Base-by-base conservation (phyloP, 495 filamentous ascomycete species). In the Xylaria flabelliformis region DNA sequence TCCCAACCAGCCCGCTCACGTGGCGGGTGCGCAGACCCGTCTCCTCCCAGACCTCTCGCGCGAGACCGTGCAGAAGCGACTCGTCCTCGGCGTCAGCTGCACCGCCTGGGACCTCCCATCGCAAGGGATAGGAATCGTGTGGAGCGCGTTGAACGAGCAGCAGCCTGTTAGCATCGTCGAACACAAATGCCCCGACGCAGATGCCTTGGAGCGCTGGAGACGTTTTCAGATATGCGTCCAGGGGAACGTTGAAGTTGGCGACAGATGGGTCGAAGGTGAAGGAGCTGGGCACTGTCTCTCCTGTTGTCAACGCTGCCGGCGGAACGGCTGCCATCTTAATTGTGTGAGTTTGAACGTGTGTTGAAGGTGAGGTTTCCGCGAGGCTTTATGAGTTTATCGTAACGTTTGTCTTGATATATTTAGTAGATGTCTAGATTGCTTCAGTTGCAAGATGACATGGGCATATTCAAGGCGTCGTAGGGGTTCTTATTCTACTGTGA, bases 101-200 rank as follows among this genome's bases (percentile, higher is more conserved):
- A 36, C 88, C 88, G 51, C 88, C 88, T 1, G 88, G 88, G n/a
- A 85, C 75, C 76, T 90, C 88, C 88, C 88, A 88, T 39, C 71
- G 78, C 51, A 82, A 63, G 0, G 87, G 86, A 73, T 85, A 79
- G 39, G 80, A 82, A 74, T 90, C 88, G 75, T 81, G 74, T 0
- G 84, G 79, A 5, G 84, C 84, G 50, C 86, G 85, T 65, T 88
- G 86, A 59, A 90, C 74, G 3, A 90, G 80, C 21, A 89, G 77
- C 36, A 87, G 63, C 46, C 81, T 78, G 13, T 70, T 69, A 0
- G 48, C 70, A 7, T 65, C 34, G 61, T 81, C 79, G 69, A 83
- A 84, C 41, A 85, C 81, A 26, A 83, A 76, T 15, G 82, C 80
- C 13, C 80, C 77, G 17, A 82, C 77, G 24, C 74, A 78, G 61